These are phyloP conservation scores for Mortierella sp. DNA, from an alignment of 371 early-diverging fungal genomes.

Conservation along the genomic window DNA sequence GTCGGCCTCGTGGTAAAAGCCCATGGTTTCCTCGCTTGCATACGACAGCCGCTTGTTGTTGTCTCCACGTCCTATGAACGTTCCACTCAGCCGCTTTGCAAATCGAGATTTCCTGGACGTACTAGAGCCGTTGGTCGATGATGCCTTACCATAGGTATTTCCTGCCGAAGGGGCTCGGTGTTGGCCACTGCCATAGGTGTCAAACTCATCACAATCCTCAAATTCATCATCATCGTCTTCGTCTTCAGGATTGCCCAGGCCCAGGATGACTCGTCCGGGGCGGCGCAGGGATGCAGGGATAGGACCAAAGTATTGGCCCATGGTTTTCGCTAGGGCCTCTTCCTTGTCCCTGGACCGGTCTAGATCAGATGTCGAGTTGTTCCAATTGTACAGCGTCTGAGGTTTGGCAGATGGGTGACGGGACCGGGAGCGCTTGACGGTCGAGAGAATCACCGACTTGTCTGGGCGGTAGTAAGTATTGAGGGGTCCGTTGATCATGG, in stretches of 20 bases:
- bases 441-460: conserved; percentile 31
- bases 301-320: conserved; percentile 53
- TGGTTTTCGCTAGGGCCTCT: conserved; percentile 42
- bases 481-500: conserved; percentile 26
- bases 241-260: conserved; percentile 22
- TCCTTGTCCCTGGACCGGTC: conserved; percentile 48
- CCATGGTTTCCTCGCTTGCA: conserved; percentile 13
- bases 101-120: conserved; percentile 12
- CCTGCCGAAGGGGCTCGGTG: neutral
- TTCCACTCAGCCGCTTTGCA: conserved; percentile 14
- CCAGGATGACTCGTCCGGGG: conserved; percentile 26
- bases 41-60: conserved; percentile 14
- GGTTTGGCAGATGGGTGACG: conserved; percentile 30
- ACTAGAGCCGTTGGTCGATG: neutral
- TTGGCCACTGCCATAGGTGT: neutral
- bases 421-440: conserved; percentile 34
- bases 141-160: neutral
- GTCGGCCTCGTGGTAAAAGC: conserved; percentile 7
- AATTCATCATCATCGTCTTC: conserved; percentile 20
- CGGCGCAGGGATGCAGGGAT: conserved; percentile 41
- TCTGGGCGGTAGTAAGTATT: conserved; percentile 25
- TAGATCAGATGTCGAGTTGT: conserved; percentile 49
- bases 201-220: conserved; percentile 34
- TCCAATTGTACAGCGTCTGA: conserved; percentile 48
- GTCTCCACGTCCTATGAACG: neutral